Evolutionary conservation across 2,329 filamentous ascomycete species (phyloP).

Genomic region (Monosporascus sp.): DNA sequence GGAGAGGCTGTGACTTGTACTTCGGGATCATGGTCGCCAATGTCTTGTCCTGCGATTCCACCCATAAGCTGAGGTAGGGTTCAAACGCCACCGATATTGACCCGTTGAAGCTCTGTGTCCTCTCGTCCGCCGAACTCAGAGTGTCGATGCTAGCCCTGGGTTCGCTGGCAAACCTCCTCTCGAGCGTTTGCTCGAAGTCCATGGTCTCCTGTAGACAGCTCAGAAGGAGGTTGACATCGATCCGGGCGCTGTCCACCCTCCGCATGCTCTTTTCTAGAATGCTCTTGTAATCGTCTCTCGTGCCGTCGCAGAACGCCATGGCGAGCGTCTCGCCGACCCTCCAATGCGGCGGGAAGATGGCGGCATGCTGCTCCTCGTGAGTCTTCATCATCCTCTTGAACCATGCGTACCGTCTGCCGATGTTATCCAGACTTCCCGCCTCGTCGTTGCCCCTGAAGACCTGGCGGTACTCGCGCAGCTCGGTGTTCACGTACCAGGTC

Average conservation of each 20-base stretch:
- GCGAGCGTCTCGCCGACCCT: constrained; percentile 84
- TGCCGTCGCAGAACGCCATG: constrained; percentile 91
- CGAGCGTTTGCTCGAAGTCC: constrained; percentile 90
- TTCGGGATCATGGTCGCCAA: constrained; percentile 78
- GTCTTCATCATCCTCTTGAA: constrained; percentile 93
- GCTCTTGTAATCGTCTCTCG: constrained; percentile 88
- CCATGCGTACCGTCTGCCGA: constrained; percentile 91
- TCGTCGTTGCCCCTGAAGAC: constrained; percentile 96
- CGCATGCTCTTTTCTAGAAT: constrained; percentile 87
- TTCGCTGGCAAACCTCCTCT: constrained; percentile 72
- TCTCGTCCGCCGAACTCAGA: constrained; percentile 71
- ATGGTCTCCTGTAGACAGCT: constrained; percentile 92
- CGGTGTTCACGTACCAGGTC: constrained; percentile 97
- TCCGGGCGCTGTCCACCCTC: constrained; percentile 65
- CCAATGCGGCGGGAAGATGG: constrained; percentile 84
- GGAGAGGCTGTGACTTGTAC: constrained; percentile 77
- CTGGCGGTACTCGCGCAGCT: constrained; percentile 89
- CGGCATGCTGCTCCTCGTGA: constrained; percentile 87
- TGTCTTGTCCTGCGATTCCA: constrained; percentile 91
- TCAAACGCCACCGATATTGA: constrained; percentile 96
- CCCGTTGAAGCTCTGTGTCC: constrained; percentile 73
- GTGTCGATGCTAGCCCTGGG: constrained; percentile 84
- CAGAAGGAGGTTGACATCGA: constrained; percentile 85
- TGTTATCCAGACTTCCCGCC: constrained; percentile 93
- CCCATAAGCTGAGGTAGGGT: constrained; percentile 94